Conservation (phyloP, 2,329 filamentous ascomycete genomes). For the Ustulina deusta region DNA sequence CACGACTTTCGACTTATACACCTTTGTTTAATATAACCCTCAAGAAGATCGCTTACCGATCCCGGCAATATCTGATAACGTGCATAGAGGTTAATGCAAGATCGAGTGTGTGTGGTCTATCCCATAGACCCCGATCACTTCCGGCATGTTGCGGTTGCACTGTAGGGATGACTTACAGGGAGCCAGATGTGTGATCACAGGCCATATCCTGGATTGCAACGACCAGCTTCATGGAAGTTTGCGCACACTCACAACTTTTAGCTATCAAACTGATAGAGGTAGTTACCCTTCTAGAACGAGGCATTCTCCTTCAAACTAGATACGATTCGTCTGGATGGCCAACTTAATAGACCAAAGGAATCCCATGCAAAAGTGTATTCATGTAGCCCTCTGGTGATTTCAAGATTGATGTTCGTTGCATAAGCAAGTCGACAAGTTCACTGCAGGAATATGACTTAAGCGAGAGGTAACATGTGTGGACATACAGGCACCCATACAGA, state of each 20-base stretch:
- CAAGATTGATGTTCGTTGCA: too few species aligned
- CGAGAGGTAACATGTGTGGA: conserved; percentile 8
- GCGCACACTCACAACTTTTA: neutral
- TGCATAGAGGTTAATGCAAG: conserved; percentile 33
- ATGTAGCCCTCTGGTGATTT: too few species aligned
- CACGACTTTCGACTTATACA: conserved; percentile 17
- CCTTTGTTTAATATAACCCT: neutral
- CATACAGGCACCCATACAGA: neutral
- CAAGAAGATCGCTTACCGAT: neutral
- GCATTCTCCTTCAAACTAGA: neutral
- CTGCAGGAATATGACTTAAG: conserved; percentile 7
- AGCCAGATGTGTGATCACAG: neutral
- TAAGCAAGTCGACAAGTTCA: neutral
- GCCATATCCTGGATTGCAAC: conserved; percentile 6
- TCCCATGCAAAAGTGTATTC: neutral
- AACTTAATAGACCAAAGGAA: neutral
- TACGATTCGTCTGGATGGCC: neutral
- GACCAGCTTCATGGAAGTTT: neutral
- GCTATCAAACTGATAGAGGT: neutral
- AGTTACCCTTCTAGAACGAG: too few species aligned
- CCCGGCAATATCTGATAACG: conserved; percentile 10
- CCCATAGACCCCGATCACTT: conserved; percentile 28
- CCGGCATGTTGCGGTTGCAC: conserved; percentile 21
- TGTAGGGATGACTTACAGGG: conserved; percentile 7
- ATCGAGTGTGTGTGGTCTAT: conserved; percentile 30